Base-by-base conservation (phyloP, 345 rosid genomes). In the Heritiera littoralis region DNA sequence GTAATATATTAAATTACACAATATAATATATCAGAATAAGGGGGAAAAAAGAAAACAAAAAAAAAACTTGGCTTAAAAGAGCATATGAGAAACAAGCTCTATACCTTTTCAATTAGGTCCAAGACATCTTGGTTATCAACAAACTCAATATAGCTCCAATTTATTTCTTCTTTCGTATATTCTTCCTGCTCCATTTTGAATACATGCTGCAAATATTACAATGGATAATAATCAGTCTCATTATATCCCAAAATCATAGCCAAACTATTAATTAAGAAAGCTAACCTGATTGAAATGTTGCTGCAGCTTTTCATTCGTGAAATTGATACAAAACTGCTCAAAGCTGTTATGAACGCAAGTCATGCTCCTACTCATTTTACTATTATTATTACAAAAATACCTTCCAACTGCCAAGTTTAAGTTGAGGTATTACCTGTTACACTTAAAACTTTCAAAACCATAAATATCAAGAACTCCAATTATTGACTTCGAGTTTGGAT, bases 121-220 rank as follows among this genome's bases (percentile, higher is more conserved):
- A 92, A 80, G 72, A 92, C 92, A 83, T 89, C 94, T 73, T 90
- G 93, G 82, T 92, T 92, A 75, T 89, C 97, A 32, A 92, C 89
- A 77, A 90, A 92, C 81, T 92, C 97, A 23, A 90, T 89, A 61
- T 92, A 89, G 85, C 93, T 92, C 97, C 94, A 90, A 81, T 92
- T 77, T 18, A 92, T 92, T 79, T 89, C 93, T 79, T 92, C 94
- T 75, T 84, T 87, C 20, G 88, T 89, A 55, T 89, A 92, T 51
- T 90, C 93, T 72, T 92, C 97, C 83, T 88, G 93, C 80, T 92
- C 93, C 97, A 92, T 90, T 82, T 92, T 88, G 80, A 92, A 90
- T 15, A 92, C 97, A 80, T 92, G 94, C 92, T 92, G 92, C 78
- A 77, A 60, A 66, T 66, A 67, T 55, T 67, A 54, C 76, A 63